Evolutionary conservation across 2,329 filamentous ascomycete species (phyloP).

Genomic region (Talaromyces sp.): DNA sequence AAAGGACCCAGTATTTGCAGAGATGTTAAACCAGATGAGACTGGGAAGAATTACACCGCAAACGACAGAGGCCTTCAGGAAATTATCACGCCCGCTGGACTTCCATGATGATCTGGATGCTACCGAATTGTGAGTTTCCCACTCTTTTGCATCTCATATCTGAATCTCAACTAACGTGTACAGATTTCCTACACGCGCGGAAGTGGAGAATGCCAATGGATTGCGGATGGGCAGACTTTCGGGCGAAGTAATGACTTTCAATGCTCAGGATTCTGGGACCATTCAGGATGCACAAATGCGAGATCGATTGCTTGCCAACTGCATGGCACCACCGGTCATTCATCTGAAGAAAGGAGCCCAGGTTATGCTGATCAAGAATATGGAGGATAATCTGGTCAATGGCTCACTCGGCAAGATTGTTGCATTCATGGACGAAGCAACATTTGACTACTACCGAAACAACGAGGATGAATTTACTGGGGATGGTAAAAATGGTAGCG

Average conservation of each 20-base stretch:
- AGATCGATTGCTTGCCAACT: constrained; percentile 75
- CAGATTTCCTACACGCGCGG: constrained; percentile 78
- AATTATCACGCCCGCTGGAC: constrained; percentile 63
- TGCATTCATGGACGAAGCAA: constrained; percentile 68
- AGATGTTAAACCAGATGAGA: constrained; percentile 97
- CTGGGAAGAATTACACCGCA: constrained; percentile 72
- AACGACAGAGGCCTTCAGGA: constrained; percentile 71
- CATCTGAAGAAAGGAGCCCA: constrained; percentile 87
- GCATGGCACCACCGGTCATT: constrained; percentile 83
- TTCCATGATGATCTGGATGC: constrained; percentile 72
- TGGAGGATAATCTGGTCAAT: constrained; percentile 90
- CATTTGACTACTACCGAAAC: constrained; percentile 54
- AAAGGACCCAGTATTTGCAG: constrained; percentile 80
- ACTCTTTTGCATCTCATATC: neutral
- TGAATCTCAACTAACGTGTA: constrained; percentile 20
- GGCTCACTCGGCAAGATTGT: constrained; percentile 84
- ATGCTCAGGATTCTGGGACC: constrained; percentile 68
- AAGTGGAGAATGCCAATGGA: constrained; percentile 84
- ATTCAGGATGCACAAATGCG: constrained; percentile 61
- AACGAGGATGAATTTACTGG: constrained; percentile 54
- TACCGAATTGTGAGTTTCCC: constrained; percentile 65
- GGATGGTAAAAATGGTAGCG: constrained; percentile 43
- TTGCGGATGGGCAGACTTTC: constrained; percentile 66
- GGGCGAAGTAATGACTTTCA: constrained; percentile 63
- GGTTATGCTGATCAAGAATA: constrained; percentile 99